Base-by-base conservation (phyloP, 2,329 filamentous ascomycete genomes). In the Colletotrichum noveboracense region DNA sequence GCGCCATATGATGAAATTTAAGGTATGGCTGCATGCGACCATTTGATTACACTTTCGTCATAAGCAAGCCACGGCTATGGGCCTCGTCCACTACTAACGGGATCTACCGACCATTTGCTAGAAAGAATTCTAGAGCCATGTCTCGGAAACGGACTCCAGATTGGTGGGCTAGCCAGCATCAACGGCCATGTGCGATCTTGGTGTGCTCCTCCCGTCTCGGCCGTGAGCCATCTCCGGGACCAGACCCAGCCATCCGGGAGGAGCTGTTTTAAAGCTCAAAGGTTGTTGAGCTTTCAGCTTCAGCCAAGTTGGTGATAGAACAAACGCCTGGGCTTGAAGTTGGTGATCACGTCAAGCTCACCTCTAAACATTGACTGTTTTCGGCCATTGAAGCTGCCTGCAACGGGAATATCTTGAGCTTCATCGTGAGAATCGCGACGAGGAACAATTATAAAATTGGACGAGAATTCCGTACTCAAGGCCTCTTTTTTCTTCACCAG, bases 21-120 rank as follows among this genome's bases (percentile, higher is more conserved):
- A 48, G n/a, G 14, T 18, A 58, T 58, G 56, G 73, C 73, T 58
- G 69, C 73, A 75, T 67, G 73, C 73, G 26, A 67, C 26, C 38
- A 30, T 21, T 6, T 24, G 12, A 12, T 32, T 26, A 8, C 62
- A 30, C 62, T 64, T 73, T n/a, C 38, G 73, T 71, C 73, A 68
- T 73, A 18, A n/a, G 14, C 56, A 43, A 69, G 28, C 72, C 64
- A 68, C 21, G n/a, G 32, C 32, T 10, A 21, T 21, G 32, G 21
- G 52, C 43, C 34, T 66, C 26, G 30, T 32, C 18, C 26, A 26
- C 21, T 26, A 38, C 55, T 34, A 48, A 64, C 62, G 62, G 73
- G n/a, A 56, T 24, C 56, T 67, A 62, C 69, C 56, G 38, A 26
- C 7, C 16, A 32, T 21, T 5, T 21, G n/a, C 24, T 21, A 26